These are phyloP conservation scores for Phytopythium litorale DNA, from an alignment of 352 stramenopile species.

Conservation along the genomic window DNA sequence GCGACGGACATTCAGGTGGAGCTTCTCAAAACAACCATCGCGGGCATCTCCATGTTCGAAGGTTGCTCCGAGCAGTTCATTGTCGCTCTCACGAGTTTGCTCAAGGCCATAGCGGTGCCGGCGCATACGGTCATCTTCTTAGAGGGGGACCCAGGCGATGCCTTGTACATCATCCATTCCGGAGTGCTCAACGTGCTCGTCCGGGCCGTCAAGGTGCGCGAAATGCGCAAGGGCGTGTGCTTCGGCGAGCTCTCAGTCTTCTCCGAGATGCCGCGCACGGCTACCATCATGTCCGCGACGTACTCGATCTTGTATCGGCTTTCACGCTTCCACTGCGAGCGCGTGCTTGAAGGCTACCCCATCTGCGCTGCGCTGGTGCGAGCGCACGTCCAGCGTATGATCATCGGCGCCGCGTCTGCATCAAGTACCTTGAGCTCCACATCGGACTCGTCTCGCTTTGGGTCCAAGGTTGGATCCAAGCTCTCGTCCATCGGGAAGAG, in stretches of 20 bases:
- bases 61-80: slow-evolving; percentile 56
- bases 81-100: slow-evolving; percentile 54
- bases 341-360: slow-evolving; percentile 52
- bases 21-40: slow-evolving; percentile 45
- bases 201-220: slow-evolving; percentile 50
- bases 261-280: slow-evolving; percentile 42
- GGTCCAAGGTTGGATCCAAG: slow-evolving; percentile 2
- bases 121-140: slow-evolving; percentile 56
- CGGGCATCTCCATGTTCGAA: slow-evolving; percentile 51
- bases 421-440: background rate
- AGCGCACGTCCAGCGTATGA: slow-evolving; percentile 5
- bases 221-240: slow-evolving; percentile 66
- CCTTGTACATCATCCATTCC: slow-evolving; percentile 78
- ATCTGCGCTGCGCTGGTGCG: slow-evolving; percentile 18
- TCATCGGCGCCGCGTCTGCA: background rate
- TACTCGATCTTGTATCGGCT: slow-evolving; percentile 72
- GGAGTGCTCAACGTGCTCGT: slow-evolving; percentile 63
- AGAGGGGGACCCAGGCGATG: slow-evolving; percentile 49
- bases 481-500: slow-evolving; percentile 5
- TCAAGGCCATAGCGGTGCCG: slow-evolving; percentile 57
- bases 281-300: slow-evolving; percentile 52
- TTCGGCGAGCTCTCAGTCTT: slow-evolving; percentile 77
- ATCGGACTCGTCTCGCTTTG: background rate
- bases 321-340: slow-evolving; percentile 54
- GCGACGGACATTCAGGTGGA: slow-evolving; percentile 74